These are phyloP conservation scores for Solanum neorickii DNA, from an alignment of 257 asterid species.

Conservation along the genomic window DNA sequence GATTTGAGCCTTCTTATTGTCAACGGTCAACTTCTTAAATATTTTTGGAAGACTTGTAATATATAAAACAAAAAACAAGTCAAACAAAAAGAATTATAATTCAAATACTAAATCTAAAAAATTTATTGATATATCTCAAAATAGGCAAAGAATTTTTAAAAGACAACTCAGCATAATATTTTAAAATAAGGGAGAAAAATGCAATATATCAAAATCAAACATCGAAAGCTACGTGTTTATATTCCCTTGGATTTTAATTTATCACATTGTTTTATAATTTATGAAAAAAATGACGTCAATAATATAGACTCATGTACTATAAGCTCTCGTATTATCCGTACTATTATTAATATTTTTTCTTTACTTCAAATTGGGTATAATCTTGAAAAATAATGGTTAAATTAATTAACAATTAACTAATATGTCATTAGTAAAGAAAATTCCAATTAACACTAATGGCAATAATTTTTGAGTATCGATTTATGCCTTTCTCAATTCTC, in stretches of 20 bases:
- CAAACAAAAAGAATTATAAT: background rate
- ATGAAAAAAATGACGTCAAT: background rate
- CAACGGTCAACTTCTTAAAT: background rate
- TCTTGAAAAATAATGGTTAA: background rate
- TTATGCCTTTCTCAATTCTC: background rate
- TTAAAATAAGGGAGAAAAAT: background rate
- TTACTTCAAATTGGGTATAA: background rate
- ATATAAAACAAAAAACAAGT: background rate
- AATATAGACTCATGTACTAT: background rate
- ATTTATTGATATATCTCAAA: background rate
- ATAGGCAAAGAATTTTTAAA: background rate
- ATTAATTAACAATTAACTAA: too few relatives aligned
- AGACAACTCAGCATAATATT: background rate
- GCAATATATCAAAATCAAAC: background rate
- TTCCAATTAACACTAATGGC: background rate
- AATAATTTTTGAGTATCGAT: background rate
- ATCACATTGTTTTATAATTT: background rate
- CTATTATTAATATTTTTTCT: too few relatives aligned
- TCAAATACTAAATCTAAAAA: background rate
- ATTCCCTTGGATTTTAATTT: background rate
- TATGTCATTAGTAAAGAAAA: background rate
- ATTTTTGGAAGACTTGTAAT: background rate
- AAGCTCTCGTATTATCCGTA: background rate
- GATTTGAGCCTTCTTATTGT: background rate
- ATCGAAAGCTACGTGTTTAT: background rate